Evolutionary conservation across 1,284 basidiomycete genomes (phyloP).

Genomic region (Leccinum solheimii): DNA sequence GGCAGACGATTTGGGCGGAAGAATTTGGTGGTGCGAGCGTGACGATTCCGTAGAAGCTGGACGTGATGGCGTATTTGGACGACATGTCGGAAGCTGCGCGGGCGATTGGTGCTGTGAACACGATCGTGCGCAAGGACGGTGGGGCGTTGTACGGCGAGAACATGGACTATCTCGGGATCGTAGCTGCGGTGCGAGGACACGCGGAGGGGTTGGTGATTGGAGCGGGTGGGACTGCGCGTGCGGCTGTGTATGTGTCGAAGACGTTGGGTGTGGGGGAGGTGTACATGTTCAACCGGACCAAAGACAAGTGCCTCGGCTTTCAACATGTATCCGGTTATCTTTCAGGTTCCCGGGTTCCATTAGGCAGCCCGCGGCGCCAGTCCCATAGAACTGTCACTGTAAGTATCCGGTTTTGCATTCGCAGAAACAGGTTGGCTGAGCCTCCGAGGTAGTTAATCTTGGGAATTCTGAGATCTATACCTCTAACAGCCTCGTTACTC

Average conservation of each 20-base stretch:
- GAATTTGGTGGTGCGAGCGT: constrained; percentile 97
- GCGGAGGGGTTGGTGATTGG: constrained; percentile 75
- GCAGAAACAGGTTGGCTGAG: too few species aligned
- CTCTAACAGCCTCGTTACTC: too few species aligned
- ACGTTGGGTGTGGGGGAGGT: constrained; percentile 68
- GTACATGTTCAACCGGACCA: constrained; percentile 86
- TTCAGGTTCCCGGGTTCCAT: too few species aligned
- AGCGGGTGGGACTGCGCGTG: constrained; percentile 90
- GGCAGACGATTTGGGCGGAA: constrained; percentile 58
- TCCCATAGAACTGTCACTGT: too few species aligned
- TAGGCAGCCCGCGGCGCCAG: too few species aligned
- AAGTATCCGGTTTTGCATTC: too few species aligned
- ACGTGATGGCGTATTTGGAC: constrained; percentile 81
- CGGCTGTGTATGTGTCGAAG: constrained; percentile 87
- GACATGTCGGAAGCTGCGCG: constrained; percentile 76
- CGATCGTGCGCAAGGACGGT: not conserved
- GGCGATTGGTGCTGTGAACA: too few species aligned
- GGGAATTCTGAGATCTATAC: too few species aligned
- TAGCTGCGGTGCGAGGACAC: constrained; percentile 52
- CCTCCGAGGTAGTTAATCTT: too few species aligned
- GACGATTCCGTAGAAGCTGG: constrained; percentile 92
- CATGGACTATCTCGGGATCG: constrained; percentile 77
- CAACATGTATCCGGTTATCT: too few species aligned
- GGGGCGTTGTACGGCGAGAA: constrained; percentile 80
- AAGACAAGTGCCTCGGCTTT: constrained; percentile 40